Evolutionary conservation across 2,329 filamentous ascomycete species (phyloP).

Genomic region (Fusarium solani-melongenae): DNA sequence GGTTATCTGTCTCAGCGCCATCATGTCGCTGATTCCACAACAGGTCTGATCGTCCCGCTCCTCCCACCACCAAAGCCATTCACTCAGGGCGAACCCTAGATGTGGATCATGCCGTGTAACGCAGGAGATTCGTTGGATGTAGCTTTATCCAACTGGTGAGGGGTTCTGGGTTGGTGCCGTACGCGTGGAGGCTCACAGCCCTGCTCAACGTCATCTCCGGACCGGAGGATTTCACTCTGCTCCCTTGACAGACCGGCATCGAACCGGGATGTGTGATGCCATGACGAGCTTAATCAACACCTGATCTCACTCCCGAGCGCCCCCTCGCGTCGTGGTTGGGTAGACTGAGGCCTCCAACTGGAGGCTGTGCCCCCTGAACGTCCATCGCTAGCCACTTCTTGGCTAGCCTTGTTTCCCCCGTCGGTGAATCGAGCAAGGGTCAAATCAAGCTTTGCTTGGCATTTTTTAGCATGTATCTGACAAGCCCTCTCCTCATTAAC

Average conservation of each 20-base stretch:
- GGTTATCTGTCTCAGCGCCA: neutral
- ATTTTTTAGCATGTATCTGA: neutral
- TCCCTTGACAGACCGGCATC: neutral
- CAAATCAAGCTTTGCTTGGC: neutral
- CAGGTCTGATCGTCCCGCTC: neutral
- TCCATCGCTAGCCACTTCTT: neutral
- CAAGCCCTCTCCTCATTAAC: neutral
- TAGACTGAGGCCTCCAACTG: neutral
- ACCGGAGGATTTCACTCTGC: neutral
- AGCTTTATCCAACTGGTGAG: neutral
- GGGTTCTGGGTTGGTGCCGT: neutral
- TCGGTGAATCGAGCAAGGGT: neutral
- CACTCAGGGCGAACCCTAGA: neutral
- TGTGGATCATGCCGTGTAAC: neutral
- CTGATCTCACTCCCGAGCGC: neutral
- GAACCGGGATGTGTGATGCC: neutral
- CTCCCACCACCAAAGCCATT: neutral
- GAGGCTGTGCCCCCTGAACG: neutral
- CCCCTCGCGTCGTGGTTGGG: neutral
- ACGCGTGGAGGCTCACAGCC: neutral
- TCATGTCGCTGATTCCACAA: neutral
- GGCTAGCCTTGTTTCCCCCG: neutral
- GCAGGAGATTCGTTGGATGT: neutral
- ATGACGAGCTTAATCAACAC: neutral
- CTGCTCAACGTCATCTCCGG: neutral